A percentile compares a stretch with the other conserved stretches of the same genome.
Conservation (phyloP, 2,329 filamentous ascomycete species). For the Fonsecaea pugnacius region DNA sequence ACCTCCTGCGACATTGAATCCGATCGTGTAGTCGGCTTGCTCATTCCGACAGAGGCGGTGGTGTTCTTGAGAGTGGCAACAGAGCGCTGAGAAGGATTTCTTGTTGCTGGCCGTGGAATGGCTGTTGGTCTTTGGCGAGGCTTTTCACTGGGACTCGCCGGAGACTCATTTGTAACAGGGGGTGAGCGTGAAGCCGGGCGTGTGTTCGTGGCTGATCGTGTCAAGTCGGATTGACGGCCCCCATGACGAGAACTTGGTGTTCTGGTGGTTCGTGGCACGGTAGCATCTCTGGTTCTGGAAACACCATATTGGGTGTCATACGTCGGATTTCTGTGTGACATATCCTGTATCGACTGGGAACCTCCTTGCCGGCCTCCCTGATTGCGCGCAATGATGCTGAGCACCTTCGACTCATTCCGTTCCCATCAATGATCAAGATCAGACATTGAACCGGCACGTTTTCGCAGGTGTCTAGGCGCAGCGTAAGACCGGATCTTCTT, state of each 20-base stretch:
- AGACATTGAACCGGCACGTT: slow-evolving; percentile 9
- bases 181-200: slow-evolving; percentile 16
- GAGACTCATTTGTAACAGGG: slow-evolving; percentile 11
- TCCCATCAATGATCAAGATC: neutral
- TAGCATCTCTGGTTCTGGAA: slow-evolving; percentile 31
- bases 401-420: slow-evolving; percentile 26
- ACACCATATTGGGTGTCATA: slow-evolving; percentile 30
- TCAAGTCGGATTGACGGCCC: slow-evolving; percentile 11
- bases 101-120: slow-evolving; percentile 18
- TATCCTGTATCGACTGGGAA: slow-evolving; percentile 13
- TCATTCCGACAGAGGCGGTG: neutral
- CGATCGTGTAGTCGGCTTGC: slow-evolving; percentile 8
- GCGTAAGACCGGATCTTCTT: neutral
- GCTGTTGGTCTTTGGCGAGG: slow-evolving; percentile 20
- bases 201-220: slow-evolving; percentile 3
- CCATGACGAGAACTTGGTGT: slow-evolving; percentile 18
- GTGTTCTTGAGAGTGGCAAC: slow-evolving; percentile 10
- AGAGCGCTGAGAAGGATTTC: slow-evolving; percentile 12
- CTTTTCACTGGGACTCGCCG: slow-evolving; percentile 11
- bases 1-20: slow-evolving; percentile 26
- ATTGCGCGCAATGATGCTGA: slow-evolving; percentile 8
- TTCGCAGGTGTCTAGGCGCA: neutral
- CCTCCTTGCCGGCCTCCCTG: slow-evolving; percentile 23
- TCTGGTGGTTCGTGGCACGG: slow-evolving; percentile 28
- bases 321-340: slow-evolving; percentile 31